phyloP scores from a whole-genome alignment of 2,329 filamentous ascomycete genomes.

The Neoascochyta sp. region DNA sequence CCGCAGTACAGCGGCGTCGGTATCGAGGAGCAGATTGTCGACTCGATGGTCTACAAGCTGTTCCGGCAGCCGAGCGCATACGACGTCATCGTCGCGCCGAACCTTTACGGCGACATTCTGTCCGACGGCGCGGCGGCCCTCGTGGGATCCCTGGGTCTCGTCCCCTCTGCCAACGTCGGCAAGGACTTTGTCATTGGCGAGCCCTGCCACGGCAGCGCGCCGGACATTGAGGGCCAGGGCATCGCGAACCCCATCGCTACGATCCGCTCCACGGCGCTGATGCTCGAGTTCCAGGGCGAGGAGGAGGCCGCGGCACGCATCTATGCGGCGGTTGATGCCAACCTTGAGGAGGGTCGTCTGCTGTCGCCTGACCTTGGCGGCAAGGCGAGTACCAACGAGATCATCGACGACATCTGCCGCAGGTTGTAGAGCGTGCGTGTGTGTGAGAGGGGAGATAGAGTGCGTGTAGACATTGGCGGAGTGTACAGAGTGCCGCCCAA shows the following conservation, averaged over 20 bases:
- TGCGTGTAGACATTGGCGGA: too few species aligned
- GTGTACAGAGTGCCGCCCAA: too few species aligned
- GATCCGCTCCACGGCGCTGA: constrained; percentile 81
- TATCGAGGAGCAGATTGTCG: constrained; percentile 96
- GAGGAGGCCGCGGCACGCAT: constrained; percentile 83
- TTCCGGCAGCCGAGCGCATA: constrained; percentile 94
- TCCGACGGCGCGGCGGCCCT: constrained; percentile 93
- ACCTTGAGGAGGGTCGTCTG: constrained; percentile 76
- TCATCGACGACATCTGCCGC: constrained; percentile 81
- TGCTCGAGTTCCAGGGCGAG: constrained; percentile 94
- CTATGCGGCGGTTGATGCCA: constrained; percentile 86
- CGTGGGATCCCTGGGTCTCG: constrained; percentile 85
- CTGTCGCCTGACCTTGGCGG: constrained; percentile 90
- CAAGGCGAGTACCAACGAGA: constrained; percentile 77
- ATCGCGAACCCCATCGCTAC: constrained; percentile 98
- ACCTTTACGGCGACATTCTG: constrained; percentile 95
- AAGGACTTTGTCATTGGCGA: constrained; percentile 94
- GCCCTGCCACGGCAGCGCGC: constrained; percentile 93
- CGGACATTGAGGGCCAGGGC: constrained; percentile 87
- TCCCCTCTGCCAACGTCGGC: constrained; percentile 92
- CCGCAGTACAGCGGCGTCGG: constrained; percentile 60
- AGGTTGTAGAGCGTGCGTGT: constrained; percentile 67
- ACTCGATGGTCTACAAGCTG: constrained; percentile 99
- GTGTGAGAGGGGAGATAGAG: too few species aligned
- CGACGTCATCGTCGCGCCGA: constrained; percentile 96